A percentile compares a stretch with the other conserved stretches of the same genome.
Evolutionary conservation across 352 stramenopile species (phyloP).

Genomic region (Globisporangium nagaii): DNA sequence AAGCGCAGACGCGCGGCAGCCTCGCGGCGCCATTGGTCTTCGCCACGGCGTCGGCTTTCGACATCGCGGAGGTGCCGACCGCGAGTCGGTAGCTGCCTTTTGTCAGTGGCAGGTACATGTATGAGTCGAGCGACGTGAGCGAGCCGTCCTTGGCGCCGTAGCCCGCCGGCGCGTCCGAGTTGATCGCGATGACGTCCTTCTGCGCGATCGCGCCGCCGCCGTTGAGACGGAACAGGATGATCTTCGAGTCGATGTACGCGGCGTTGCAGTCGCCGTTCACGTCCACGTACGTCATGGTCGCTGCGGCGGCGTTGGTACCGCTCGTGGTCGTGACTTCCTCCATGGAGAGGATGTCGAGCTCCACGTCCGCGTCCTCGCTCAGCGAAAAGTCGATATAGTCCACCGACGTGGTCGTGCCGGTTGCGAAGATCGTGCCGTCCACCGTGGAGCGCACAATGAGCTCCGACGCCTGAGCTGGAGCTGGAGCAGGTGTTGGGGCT

Average conservation of each 20-base stretch:
- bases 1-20: conserved; percentile 36
- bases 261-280: conserved; percentile 72
- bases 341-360: conserved; percentile 65
- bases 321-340: conserved; percentile 21
- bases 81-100: conserved; percentile 53
- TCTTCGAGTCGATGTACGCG: conserved; percentile 52
- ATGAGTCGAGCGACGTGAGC: conserved; percentile 47
- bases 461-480: conserved; percentile 2
- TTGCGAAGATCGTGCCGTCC: conserved; percentile 64
- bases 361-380: conserved; percentile 27
- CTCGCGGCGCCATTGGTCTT: conserved; percentile 36
- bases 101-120: conserved; percentile 29
- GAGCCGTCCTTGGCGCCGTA: conserved; percentile 48
- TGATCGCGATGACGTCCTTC: conserved; percentile 22
- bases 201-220: conserved; percentile 14
- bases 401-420: conserved; percentile 40
- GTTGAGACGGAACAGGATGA: conserved; percentile 47
- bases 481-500: conserved; percentile 9
- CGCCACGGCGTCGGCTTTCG: conserved; percentile 24
- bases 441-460: conserved; percentile 24
- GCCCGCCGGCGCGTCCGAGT: conserved; percentile 39
- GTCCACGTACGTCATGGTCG: conserved; percentile 31
- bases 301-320: background rate
- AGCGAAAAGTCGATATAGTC: conserved; percentile 67
- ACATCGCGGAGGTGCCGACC: conserved; percentile 49